Conservation (phyloP, 192 early-diverging fungal genomes). For the Rhizophagus prolifer region DNA sequence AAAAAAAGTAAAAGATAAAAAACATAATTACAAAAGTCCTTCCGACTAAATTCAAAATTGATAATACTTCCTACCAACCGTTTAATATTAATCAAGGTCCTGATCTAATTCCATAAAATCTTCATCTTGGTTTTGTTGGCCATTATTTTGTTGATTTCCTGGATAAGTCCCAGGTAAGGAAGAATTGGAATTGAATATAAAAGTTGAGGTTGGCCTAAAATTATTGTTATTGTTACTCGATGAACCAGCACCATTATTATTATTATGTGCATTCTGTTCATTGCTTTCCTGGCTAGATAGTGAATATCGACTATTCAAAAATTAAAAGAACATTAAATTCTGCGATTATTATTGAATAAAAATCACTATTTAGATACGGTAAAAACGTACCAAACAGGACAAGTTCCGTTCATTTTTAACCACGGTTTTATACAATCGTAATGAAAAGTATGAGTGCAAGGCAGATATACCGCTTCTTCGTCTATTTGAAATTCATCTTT, state of each 20-base stretch:
- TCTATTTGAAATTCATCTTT: constrained; percentile 80
- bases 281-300: background rate
- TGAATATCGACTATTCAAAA: constrained; percentile 27
- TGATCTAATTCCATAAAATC: background rate
- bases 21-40: constrained; percentile 16
- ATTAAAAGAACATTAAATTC: background rate
- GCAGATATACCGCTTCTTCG: constrained; percentile 67
- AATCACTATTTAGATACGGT: background rate
- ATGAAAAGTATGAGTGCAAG: constrained; percentile 91
- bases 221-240: background rate
- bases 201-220: background rate
- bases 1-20: background rate
- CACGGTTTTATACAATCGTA: constrained; percentile 85
- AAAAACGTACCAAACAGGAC: constrained; percentile 76
- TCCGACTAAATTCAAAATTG: background rate
- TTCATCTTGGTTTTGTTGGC: background rate
- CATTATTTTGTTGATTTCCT: background rate
- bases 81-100: background rate
- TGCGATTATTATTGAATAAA: background rate
- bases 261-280: constrained; percentile 6
- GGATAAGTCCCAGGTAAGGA: background rate
- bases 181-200: background rate
- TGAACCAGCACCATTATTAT: constrained; percentile 15
- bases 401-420: constrained; percentile 92
- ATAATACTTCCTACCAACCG: background rate